These are phyloP conservation scores for Globisporangium paddicum DNA, from an alignment of 352 stramenopile species.

Conservation along the genomic window DNA sequence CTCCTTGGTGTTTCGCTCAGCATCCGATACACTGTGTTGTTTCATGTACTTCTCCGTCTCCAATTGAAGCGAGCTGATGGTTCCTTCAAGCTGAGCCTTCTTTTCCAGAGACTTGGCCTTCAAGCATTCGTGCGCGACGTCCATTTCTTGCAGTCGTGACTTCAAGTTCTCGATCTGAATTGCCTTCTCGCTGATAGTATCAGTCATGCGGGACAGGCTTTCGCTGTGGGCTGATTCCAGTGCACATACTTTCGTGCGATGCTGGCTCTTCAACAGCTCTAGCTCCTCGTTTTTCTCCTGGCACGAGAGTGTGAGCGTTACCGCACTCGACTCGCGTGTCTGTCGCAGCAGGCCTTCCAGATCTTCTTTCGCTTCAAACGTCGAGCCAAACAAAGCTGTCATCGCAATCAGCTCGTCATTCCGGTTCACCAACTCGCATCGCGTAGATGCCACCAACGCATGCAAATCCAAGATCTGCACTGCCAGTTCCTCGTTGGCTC, in stretches of 20 bases:
- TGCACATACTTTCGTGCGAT: constrained; percentile 5
- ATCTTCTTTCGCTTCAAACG: constrained; percentile 1
- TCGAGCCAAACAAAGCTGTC: constrained; percentile 1
- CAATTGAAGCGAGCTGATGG: neutral
- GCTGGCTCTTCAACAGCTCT: constrained; percentile 4
- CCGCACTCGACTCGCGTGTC: constrained; percentile 9
- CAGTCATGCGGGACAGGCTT: constrained; percentile 28
- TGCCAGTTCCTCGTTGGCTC: neutral
- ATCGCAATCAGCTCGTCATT: neutral
- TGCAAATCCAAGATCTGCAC: neutral
- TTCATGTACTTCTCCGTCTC: constrained; percentile 14
- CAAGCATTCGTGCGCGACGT: neutral
- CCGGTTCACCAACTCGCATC: neutral
- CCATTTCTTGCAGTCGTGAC: constrained; percentile 10
- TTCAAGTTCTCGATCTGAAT: constrained; percentile 27
- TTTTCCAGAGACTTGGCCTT: neutral
- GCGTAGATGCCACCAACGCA: neutral
- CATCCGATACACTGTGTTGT: constrained; percentile 29
- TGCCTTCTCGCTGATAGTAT: constrained; percentile 34
- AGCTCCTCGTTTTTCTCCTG: constrained; percentile 5
- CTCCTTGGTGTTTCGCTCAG: constrained; percentile 24
- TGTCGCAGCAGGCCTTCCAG: constrained; percentile 4
- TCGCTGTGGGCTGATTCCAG: constrained; percentile 16
- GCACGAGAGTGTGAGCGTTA: neutral
- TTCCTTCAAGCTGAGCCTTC: neutral